Evolutionary conservation across 208 protist genomes (phyloP), one percentile per base, ranked within the genome.

Genomic region (Borovskyia barvae): DNA sequence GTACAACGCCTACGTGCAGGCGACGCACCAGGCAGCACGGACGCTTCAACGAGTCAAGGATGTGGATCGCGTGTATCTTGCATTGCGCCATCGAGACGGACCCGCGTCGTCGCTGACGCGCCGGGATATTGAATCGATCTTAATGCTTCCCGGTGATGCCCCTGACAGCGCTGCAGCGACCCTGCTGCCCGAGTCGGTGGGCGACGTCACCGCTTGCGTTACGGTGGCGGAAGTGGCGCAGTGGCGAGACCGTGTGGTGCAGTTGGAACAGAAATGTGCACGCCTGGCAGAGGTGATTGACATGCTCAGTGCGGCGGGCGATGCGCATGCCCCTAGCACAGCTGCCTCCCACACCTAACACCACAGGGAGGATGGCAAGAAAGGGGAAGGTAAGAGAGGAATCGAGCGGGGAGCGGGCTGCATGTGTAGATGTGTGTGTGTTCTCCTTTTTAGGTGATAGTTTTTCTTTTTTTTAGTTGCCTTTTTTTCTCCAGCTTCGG

Each of bases 21-120:
- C 71, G 17, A 67, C 59, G 3, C 50, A 80, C 45, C 42, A 53
- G 30, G 56, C 56, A n/a, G 82, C 76, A 25, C 72, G 71, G 52
- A 59, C 72, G n/a, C 63, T 74, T 41, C 82, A 90, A 52, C 75
- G 75, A 14, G 52, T 72, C 25, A 78, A 80, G 59, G 82, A 90
- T 25, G 76, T 82, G 9, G 76, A 86, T 25, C 76, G 62, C 42
- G 73, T 85, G 17, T 74, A 75, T 60, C 65, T 75, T 28, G 62
- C 77, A 7, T 60, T 85, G 42, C 72, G 66, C 5, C 59, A 77
- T 32, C 66, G 72, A 30, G 57, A 80, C 45, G 62, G 71, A 24
- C 56, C 56, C 8, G 73, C 78, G 15, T 81, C 78, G 24, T 77
- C 78, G 22, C 74, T 85, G 2, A 74, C 68, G 3, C 72, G 79